These are phyloP conservation scores for Penicillium sp. DNA, from an alignment of 2,329 filamentous ascomycete genomes.

Conservation along the genomic window DNA sequence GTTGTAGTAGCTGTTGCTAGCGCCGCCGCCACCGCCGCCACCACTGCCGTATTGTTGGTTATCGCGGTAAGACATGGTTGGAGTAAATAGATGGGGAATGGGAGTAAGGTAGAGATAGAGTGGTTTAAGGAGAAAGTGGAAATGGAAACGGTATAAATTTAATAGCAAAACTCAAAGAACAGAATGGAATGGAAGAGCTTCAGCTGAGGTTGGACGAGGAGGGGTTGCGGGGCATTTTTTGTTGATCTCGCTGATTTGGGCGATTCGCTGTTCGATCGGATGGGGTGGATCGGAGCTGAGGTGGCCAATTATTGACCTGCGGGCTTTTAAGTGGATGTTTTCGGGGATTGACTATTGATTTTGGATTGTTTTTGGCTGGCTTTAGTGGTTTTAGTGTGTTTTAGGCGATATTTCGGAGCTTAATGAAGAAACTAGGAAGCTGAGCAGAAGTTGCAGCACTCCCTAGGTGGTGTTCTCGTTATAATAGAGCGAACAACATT, in stretches of 20 bases:
- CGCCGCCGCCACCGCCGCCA: conserved; percentile 18
- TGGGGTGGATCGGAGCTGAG: background rate
- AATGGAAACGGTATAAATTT: background rate
- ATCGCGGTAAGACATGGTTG: conserved; percentile 22
- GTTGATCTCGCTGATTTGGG: background rate
- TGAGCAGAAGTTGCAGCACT: background rate
- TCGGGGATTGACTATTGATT: background rate
- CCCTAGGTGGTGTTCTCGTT: background rate
- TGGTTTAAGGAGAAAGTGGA: background rate
- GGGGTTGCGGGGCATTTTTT: conserved; percentile 9
- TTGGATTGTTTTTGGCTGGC: background rate
- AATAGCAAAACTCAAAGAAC: background rate
- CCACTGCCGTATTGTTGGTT: conserved; percentile 25
- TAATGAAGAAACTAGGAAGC: background rate
- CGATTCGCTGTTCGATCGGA: background rate
- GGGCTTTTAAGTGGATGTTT: background rate
- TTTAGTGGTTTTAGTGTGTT: too few relatives aligned
- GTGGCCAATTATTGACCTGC: background rate
- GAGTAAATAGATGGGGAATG: background rate
- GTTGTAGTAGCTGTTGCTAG: conserved; percentile 29
- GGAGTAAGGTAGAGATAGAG: background rate
- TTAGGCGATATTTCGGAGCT: background rate
- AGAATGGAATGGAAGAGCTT: conserved; percentile 12
- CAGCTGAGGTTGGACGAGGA: conserved; percentile 1
- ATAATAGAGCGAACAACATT: background rate